phyloP scores from a whole-genome alignment of 1,139 yeast species.

The Pichia cactophila region DNA sequence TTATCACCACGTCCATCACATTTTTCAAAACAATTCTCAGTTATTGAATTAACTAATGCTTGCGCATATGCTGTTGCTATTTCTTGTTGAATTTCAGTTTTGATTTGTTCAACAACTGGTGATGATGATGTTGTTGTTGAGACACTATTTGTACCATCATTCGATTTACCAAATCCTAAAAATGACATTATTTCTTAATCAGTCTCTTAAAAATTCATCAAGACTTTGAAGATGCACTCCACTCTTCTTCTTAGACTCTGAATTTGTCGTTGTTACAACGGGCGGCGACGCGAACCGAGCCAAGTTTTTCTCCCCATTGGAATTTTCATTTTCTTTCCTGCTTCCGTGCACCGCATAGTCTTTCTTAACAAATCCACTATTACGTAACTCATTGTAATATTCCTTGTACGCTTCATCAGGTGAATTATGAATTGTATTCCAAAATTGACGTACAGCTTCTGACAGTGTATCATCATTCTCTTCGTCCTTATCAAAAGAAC shows the following conservation, averaged over 20 bases:
- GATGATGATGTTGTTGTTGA: constrained; percentile 6
- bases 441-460: neutral
- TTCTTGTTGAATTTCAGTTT: constrained; percentile 70
- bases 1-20: constrained; percentile 45
- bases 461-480: neutral
- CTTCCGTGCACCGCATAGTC: neutral
- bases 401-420: neutral
- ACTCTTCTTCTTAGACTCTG: neutral
- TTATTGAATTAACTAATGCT: constrained; percentile 73
- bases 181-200: constrained; percentile 15
- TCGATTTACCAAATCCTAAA: constrained; percentile 23
- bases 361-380: neutral
- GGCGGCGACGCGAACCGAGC: neutral
- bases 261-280: neutral
- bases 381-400: neutral
- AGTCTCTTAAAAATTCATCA: constrained; percentile 9
- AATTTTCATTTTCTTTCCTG: too few relatives aligned
- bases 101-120: constrained; percentile 49
- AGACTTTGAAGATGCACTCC: neutral
- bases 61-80: constrained; percentile 86
- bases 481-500: neutral
- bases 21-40: constrained; percentile 82
- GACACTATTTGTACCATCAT: neutral
- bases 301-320: too few relatives aligned
- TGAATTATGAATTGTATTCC: neutral